Evolutionary conservation across 2,329 filamentous ascomycete species (phyloP).

Genomic region (Trematosphaeria pertusa): DNA sequence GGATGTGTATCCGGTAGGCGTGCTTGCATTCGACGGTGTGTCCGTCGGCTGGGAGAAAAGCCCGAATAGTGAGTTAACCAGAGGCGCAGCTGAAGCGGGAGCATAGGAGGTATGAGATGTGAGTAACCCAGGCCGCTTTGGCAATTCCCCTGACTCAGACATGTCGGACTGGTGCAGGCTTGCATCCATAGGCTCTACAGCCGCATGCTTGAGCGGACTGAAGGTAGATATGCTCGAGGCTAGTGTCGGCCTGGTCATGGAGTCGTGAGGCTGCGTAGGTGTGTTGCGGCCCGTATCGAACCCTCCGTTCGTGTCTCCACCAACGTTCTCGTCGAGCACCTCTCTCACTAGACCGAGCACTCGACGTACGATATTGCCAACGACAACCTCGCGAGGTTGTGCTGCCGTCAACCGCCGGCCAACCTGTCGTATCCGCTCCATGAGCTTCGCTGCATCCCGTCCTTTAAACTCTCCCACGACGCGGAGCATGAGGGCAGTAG

Average conservation of each 20-base stretch:
- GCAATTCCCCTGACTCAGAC: slow-evolving; percentile 45
- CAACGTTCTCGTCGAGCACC: slow-evolving; percentile 82
- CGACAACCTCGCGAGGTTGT: slow-evolving; percentile 87
- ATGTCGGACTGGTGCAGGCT: slow-evolving; percentile 37
- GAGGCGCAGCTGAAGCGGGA: slow-evolving; percentile 57
- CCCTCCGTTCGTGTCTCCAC: slow-evolving; percentile 61
- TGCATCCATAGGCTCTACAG: slow-evolving; percentile 43
- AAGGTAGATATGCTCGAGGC: slow-evolving; percentile 55
- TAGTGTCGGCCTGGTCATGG: slow-evolving; percentile 45
- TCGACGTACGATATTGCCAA: slow-evolving; percentile 91
- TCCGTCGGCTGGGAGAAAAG: slow-evolving; percentile 76
- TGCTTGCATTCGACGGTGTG: slow-evolving; percentile 52
- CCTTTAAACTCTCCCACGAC: slow-evolving; percentile 85
- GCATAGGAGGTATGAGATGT: slow-evolving; percentile 70
- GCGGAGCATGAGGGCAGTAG: slow-evolving; percentile 84
- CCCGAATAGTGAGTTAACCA: slow-evolving; percentile 81
- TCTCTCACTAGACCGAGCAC: slow-evolving; percentile 91
- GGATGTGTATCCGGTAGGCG: slow-evolving; percentile 61
- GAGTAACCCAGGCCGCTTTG: slow-evolving; percentile 66
- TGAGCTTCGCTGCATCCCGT: slow-evolving; percentile 76
- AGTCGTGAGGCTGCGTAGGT: slow-evolving; percentile 45
- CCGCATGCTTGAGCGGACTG: slow-evolving; percentile 55
- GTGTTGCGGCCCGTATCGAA: slow-evolving; percentile 67
- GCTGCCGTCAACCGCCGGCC: slow-evolving; percentile 81
- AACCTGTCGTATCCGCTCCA: slow-evolving; percentile 79